Conservation (phyloP, 2,329 filamentous ascomycete genomes). For the Microcyclospora pomicola region DNA sequence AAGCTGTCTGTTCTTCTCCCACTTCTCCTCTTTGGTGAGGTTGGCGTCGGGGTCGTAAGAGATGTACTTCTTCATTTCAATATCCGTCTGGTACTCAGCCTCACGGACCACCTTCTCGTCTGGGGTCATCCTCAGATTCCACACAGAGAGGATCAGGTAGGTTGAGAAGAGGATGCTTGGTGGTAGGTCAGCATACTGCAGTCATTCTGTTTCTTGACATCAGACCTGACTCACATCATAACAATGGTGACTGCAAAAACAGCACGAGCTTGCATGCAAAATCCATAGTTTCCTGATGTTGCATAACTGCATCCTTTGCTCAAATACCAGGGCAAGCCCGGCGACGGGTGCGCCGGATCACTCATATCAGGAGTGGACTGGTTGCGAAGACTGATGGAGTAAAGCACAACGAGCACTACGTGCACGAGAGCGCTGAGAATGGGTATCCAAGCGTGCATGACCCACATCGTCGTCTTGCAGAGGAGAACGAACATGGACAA, state of each 20-base stretch:
- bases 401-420: slow-evolving; percentile 45
- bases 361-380: slow-evolving; percentile 61
- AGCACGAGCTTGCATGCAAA: slow-evolving; percentile 55
- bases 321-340: slow-evolving; percentile 60
- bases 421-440: slow-evolving; percentile 48
- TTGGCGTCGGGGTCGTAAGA: slow-evolving; percentile 26
- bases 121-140: slow-evolving; percentile 36
- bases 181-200: background rate
- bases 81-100: slow-evolving; percentile 13
- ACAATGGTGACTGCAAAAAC: slow-evolving; percentile 50
- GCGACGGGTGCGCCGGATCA: slow-evolving; percentile 47
- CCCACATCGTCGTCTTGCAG: slow-evolving; percentile 52
- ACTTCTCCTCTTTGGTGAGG: slow-evolving; percentile 34
- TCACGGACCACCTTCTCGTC: slow-evolving; percentile 17
- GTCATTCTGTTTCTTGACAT: background rate
- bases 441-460: slow-evolving; percentile 59
- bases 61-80: slow-evolving; percentile 42
- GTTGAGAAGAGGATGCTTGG: slow-evolving; percentile 45
- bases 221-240: slow-evolving; percentile 47
- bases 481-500: slow-evolving; percentile 64
- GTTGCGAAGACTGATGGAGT: slow-evolving; percentile 51
- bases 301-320: slow-evolving; percentile 46
- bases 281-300: slow-evolving; percentile 37
- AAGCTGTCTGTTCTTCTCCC: slow-evolving; percentile 41
- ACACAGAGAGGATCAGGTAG: slow-evolving; percentile 46